A percentile compares a stretch with the other conserved stretches of the same genome.
These are phyloP conservation scores for Leishmania aethiopica DNA, from an alignment of 208 protist species.

Conservation along the genomic window DNA sequence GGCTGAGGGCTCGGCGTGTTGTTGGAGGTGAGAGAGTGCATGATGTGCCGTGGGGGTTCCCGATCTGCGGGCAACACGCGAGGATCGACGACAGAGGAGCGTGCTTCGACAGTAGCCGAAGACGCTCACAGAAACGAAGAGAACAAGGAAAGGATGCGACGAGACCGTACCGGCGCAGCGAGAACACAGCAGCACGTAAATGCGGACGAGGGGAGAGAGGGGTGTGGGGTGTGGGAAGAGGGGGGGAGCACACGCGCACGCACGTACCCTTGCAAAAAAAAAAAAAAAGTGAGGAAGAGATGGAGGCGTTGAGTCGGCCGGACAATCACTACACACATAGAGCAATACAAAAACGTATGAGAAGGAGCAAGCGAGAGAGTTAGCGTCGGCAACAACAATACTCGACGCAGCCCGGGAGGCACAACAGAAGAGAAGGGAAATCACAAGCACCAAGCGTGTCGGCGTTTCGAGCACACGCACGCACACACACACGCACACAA, in stretches of 20 bases:
- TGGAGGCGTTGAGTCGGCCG: neutral
- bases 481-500: neutral
- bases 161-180: neutral
- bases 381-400: neutral
- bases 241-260: neutral
- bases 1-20: neutral
- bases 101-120: neutral
- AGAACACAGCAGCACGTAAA: too few relatives aligned
- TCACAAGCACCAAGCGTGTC: neutral
- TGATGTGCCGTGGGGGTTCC: neutral
- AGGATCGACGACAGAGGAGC: neutral
- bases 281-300: neutral
- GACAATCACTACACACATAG: neutral
- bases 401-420: neutral
- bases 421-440: neutral
- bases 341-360: neutral
- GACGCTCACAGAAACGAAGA: neutral
- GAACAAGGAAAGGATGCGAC: neutral
- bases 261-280: neutral
- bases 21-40: neutral
- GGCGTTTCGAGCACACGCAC: neutral
- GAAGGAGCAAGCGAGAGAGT: neutral
- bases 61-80: neutral
- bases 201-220: neutral
- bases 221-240: neutral